Percentiles rank a stretch among this genome's conserved stretches.
These are phyloP conservation scores for Cercophora newfieldiana DNA, from an alignment of 495 filamentous ascomycete species.

Conservation along the genomic window DNA sequence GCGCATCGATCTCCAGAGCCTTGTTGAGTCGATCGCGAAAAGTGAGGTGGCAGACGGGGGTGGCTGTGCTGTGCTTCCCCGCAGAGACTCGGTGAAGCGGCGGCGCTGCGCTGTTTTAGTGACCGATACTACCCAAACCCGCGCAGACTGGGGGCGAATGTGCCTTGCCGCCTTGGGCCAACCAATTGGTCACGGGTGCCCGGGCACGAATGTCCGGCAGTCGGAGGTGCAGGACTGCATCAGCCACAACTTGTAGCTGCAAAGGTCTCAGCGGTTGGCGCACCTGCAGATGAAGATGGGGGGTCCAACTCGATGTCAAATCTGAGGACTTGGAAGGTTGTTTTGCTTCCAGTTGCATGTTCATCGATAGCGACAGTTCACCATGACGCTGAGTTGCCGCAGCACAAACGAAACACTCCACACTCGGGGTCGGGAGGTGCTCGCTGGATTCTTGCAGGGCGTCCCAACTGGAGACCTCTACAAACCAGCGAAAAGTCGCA, in stretches of 20 bases:
- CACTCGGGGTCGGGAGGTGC: neutral
- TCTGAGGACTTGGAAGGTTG: neutral
- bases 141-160: neutral
- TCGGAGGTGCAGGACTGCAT: neutral
- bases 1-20: neutral
- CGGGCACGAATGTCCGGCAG: neutral
- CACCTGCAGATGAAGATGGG: neutral
- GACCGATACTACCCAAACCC: constrained; percentile 1
- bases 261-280: neutral
- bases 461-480: neutral
- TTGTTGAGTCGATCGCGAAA: neutral
- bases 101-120: neutral
- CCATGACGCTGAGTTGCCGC: constrained; percentile 10
- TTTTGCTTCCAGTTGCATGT: neutral
- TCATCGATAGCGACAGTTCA: neutral
- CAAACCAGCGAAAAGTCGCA: neutral
- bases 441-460: neutral
- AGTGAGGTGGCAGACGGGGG: neutral
- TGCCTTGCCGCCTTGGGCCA: neutral
- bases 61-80: neutral
- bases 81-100: neutral
- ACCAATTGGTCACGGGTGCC: neutral
- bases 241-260: neutral
- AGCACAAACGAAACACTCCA: constrained; percentile 3
- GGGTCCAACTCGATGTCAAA: neutral